These are phyloP conservation scores for Helminthosporium solani DNA, from an alignment of 2,329 filamentous ascomycete genomes.

Conservation along the genomic window DNA sequence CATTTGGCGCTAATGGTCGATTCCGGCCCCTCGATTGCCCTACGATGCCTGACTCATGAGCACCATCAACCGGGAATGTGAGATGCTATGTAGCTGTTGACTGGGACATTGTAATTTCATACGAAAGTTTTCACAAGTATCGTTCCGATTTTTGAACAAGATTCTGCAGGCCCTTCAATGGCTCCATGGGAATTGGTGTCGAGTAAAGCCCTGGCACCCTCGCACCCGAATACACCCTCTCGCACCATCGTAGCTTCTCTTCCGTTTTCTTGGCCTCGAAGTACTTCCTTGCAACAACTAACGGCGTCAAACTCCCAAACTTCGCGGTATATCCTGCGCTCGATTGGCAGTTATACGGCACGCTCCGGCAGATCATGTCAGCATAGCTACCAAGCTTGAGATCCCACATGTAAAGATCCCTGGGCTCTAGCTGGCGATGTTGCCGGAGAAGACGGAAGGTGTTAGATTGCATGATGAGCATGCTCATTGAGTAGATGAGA, in stretches of 20 bases:
- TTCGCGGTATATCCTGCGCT: slow-evolving; percentile 33
- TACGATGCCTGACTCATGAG: not conserved
- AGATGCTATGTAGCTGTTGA: no score
- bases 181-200: slow-evolving; percentile 26
- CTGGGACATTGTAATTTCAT: not conserved
- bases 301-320: slow-evolving; percentile 37
- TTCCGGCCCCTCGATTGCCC: not conserved
- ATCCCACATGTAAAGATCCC: slow-evolving; percentile 35
- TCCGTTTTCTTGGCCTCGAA: slow-evolving; percentile 30
- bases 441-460: slow-evolving; percentile 32
- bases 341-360: slow-evolving; percentile 33
- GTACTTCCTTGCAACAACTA: slow-evolving; percentile 39
- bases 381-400: slow-evolving; percentile 33
- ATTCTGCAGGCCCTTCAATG: slow-evolving; percentile 27
- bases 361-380: slow-evolving; percentile 33
- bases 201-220: slow-evolving; percentile 36
- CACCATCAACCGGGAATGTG: not conserved
- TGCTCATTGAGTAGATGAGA: slow-evolving; percentile 40
- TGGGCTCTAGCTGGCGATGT: slow-evolving; percentile 27
- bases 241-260: slow-evolving; percentile 33
- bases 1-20: not conserved
- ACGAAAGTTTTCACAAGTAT: slow-evolving; percentile 18
- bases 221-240: slow-evolving; percentile 28
- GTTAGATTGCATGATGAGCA: slow-evolving; percentile 39
- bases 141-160: slow-evolving; percentile 23